These are phyloP conservation scores for Coemansia sp. DNA, from an alignment of 192 early-diverging fungal species.

Conservation along the genomic window DNA sequence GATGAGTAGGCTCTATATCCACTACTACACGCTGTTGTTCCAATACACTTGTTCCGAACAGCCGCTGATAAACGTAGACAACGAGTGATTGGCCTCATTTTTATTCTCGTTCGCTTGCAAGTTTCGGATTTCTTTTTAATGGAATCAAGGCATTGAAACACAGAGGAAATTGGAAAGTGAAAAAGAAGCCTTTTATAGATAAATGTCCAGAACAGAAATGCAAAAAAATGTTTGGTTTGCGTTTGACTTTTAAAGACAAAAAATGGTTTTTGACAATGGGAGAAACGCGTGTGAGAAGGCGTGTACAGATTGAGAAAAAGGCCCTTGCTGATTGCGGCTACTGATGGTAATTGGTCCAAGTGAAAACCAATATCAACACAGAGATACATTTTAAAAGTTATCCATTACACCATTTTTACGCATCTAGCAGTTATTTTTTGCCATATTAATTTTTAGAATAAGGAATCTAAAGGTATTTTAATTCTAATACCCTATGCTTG, in stretches of 20 bases:
- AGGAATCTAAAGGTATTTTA: no score
- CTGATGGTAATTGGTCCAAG: no score
- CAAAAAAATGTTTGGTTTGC: neutral
- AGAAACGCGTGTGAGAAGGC: no score
- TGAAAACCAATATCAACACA: no score
- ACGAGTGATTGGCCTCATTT: conserved; percentile 1
- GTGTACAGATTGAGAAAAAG: no score
- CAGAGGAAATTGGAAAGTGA: neutral
- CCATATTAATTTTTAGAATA: no score
- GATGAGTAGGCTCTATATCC: neutral
- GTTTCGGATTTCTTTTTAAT: neutral
- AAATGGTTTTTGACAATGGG: no score
- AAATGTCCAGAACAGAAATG: neutral
- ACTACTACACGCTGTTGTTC: neutral
- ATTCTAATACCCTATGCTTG: no score
- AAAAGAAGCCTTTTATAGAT: neutral
- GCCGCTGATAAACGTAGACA: neutral
- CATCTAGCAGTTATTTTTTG: no score
- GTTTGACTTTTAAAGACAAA: neutral
- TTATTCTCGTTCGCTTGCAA: neutral
- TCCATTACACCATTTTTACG: no score
- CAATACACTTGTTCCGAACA: neutral
- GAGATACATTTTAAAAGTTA: neutral
- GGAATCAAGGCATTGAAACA: neutral
- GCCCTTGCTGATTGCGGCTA: no score